phyloP scores from a whole-genome alignment of 164 flowering plant species.

The Cinnamomum micranthum region DNA sequence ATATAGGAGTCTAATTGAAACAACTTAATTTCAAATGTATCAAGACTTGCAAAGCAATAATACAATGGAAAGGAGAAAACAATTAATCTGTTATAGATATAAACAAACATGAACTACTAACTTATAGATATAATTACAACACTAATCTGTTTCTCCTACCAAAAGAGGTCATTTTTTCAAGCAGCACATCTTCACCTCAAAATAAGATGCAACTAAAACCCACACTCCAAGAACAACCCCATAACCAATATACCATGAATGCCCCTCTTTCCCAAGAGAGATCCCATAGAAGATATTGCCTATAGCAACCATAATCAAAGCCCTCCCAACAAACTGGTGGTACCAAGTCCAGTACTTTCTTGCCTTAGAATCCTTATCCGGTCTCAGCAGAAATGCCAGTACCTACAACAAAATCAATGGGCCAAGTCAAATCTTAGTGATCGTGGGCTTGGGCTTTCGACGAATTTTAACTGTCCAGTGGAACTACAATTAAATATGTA shows the following conservation, averaged over 20 bases:
- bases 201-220: constrained; percentile 21
- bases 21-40: no score
- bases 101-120: no score
- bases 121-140: no score
- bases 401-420: constrained; percentile 23
- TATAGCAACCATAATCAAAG: constrained; percentile 34
- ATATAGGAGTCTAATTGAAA: no score
- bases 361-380: constrained; percentile 43
- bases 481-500: no score
- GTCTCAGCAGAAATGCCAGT: constrained; percentile 49
- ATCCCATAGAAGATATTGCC: constrained; percentile 67
- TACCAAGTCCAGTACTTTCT: constrained; percentile 79
- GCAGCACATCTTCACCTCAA: constrained; percentile 34
- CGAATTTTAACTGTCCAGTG: no score
- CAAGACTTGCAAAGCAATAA: no score
- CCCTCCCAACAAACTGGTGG: constrained; percentile 50
- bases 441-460: no score
- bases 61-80: no score
- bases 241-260: constrained; percentile 49
- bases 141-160: no score
- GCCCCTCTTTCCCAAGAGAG: constrained; percentile 42
- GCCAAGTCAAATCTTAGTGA: neutral
- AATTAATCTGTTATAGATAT: no score
- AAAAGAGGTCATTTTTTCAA: neutral
- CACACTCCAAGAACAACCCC: constrained; percentile 38